Percentiles rank a stretch among this genome's conserved stretches.
Evolutionary conservation across 2,329 filamentous ascomycete species (phyloP).

Genomic region (Alternaria sp.): DNA sequence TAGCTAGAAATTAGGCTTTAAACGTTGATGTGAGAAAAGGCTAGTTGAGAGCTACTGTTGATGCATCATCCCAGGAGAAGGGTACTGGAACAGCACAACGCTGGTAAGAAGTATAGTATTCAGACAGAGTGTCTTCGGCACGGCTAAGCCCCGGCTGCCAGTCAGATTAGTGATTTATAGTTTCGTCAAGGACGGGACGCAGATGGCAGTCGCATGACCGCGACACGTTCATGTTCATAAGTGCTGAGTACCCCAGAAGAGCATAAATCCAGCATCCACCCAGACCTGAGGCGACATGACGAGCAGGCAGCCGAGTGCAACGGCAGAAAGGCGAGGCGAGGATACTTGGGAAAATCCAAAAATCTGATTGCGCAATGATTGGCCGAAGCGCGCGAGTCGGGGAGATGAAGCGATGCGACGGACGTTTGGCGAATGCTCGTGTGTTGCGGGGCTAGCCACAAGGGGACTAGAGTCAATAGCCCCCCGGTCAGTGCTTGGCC

Average conservation of each 20-base stretch:
- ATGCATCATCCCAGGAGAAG: conserved; percentile 6
- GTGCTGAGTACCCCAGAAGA: neutral
- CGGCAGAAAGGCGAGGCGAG: conserved; percentile 10
- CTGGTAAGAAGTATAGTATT: neutral
- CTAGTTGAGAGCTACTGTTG: no score
- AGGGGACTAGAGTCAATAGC: conserved; percentile 14
- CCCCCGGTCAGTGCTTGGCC: conserved; percentile 12
- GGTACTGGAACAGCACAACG: neutral
- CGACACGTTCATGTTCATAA: conserved; percentile 2
- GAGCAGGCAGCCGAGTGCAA: conserved; percentile 1
- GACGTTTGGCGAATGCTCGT: conserved; percentile 37
- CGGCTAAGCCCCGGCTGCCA: neutral
- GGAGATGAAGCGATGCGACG: conserved; percentile 44
- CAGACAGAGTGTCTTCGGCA: neutral
- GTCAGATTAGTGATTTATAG: neutral
- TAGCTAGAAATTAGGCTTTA: no score
- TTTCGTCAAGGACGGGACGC: neutral
- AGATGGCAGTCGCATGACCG: neutral
- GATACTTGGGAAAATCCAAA: conserved; percentile 20
- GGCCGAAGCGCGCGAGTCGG: conserved; percentile 37
- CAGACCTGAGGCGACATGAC: conserved; percentile 11
- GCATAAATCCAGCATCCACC: conserved; percentile 1
- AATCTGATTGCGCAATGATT: conserved; percentile 25
- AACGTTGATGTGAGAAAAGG: no score
- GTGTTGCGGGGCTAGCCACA: conserved; percentile 18